Percentiles rank a stretch among this genome's conserved stretches.
Conservation (phyloP, 345 rosid genomes). For the Eutrema heterophyllum region DNA sequence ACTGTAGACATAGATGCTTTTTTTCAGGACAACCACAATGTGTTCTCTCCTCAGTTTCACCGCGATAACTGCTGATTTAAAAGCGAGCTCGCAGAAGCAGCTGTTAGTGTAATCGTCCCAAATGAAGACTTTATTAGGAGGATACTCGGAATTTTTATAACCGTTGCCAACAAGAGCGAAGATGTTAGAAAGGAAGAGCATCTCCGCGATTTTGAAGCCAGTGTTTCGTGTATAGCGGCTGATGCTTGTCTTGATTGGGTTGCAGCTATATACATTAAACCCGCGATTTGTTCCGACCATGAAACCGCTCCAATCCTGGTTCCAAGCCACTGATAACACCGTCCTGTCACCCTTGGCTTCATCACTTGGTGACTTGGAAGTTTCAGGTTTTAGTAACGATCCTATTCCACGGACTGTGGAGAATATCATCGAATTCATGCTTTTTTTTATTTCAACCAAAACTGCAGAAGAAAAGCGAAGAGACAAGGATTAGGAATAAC, state of each 20-base stretch:
- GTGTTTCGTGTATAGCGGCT: slow-evolving; percentile 45
- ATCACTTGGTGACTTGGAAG: slow-evolving; percentile 16
- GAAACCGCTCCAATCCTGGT: slow-evolving; percentile 77
- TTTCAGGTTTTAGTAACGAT: slow-evolving; percentile 24
- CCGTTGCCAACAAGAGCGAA: slow-evolving; percentile 71
- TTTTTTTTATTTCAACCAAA: neutral
- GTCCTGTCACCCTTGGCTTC: slow-evolving; percentile 32
- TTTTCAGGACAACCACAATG: slow-evolving; percentile 67
- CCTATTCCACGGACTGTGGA: slow-evolving; percentile 39
- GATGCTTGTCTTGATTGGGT: slow-evolving; percentile 61
- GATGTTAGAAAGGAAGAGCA: slow-evolving; percentile 75
- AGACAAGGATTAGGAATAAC: neutral
- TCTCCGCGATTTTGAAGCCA: slow-evolving; percentile 78
- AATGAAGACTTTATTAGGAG: slow-evolving; percentile 66
- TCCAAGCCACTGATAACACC: slow-evolving; percentile 65
- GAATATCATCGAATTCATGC: slow-evolving; percentile 37
- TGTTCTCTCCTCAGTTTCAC: slow-evolving; percentile 62
- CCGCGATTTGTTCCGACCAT: slow-evolving; percentile 64
- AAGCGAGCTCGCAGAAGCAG: slow-evolving; percentile 59
- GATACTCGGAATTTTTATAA: slow-evolving; percentile 46
- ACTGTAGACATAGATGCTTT: slow-evolving; percentile 60
- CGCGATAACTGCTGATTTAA: slow-evolving; percentile 63
- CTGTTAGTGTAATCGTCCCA: slow-evolving; percentile 75
- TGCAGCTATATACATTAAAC: slow-evolving; percentile 63
- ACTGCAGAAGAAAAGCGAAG: neutral